Evolutionary conservation across 306 rosid genomes (phyloP), one percentile per base, ranked within the genome.

Genomic region (Pterocarpus macrocarpus): DNA sequence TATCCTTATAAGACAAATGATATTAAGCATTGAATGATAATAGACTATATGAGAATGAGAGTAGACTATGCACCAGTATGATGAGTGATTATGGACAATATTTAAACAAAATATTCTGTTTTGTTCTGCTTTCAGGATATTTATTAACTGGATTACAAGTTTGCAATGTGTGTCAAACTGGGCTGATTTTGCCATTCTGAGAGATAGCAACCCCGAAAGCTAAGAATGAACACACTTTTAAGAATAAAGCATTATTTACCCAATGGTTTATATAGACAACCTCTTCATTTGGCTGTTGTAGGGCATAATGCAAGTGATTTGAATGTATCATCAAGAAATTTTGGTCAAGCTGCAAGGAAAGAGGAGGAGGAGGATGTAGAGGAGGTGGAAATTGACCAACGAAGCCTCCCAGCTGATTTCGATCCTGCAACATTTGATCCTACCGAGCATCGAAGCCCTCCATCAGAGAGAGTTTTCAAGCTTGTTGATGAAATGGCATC

Each of bases 381-480:
- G 28, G 94, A 92, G 74, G 91, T 89, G 57, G 97, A 95, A 87
- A 88, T 92, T 83, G 97, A 95, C 69, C 98, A 95, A 70, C 88
- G 92, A 81, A 90, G 92, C 69, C 98, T 95, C 77, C 98, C 98
- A 2, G 90, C 97, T 80, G 97, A 95, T 88, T 95, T 91, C 38
- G 97, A 95, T 80, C 95, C 91, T 16, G 90, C 92, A 50, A 90
- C 92, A 59, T 95, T 95, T 69, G 93, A 95, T 86, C 97, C 97
- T 22, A 77, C 91, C 0, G 77, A 91, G 82, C 94, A 93, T 83
- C 94, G 97, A 0, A 87, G 97, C 84, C 99, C 99, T 81, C 99
- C 97, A 80, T 83, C 89, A 0, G 92, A 84, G 64, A 90, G 91
- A 59, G 97, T 93, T 43, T 95, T 90, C 69, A 81, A 91, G 91